These are phyloP conservation scores for Aspergillus bridgeri DNA, from an alignment of 495 filamentous ascomycete genomes.

Conservation along the genomic window DNA sequence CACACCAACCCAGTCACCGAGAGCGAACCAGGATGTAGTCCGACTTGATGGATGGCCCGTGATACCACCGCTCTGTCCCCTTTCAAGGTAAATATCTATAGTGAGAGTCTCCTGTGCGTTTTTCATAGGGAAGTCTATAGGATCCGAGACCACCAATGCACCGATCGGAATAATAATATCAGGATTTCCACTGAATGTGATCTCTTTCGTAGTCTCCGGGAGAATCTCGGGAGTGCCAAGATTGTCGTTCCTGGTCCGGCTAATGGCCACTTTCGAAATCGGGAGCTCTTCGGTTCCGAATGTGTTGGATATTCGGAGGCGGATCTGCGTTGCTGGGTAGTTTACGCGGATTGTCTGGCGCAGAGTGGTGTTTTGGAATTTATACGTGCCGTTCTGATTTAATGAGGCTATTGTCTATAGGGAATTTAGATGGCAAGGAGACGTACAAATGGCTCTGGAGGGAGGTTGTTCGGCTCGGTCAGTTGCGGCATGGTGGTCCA, in stretches of 20 bases:
- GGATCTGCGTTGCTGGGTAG: slow-evolving; percentile 49
- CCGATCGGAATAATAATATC: slow-evolving; percentile 55
- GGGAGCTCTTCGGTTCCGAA: slow-evolving; percentile 60
- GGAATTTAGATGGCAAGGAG: too few relatives aligned
- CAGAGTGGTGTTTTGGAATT: slow-evolving; percentile 56
- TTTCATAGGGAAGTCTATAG: slow-evolving; percentile 51
- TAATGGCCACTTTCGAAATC: slow-evolving; percentile 58
- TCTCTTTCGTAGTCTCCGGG: slow-evolving; percentile 38
- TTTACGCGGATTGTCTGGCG: slow-evolving; percentile 64
- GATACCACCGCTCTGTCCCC: slow-evolving; percentile 56
- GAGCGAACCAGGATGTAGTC: slow-evolving; percentile 56
- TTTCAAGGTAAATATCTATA: slow-evolving; percentile 55
- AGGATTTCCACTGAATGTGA: slow-evolving; percentile 55
- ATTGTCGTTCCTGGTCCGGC: slow-evolving; percentile 45
- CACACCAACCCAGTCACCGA: slow-evolving; percentile 52
- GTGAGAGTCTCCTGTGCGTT: slow-evolving; percentile 46
- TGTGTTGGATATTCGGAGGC: slow-evolving; percentile 64
- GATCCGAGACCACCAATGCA: slow-evolving; percentile 60
- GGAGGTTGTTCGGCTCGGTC: slow-evolving; percentile 60
- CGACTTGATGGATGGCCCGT: slow-evolving; percentile 67
- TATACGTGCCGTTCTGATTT: slow-evolving; percentile 11
- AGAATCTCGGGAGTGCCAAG: slow-evolving; percentile 55
- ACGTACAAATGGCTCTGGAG: slow-evolving; percentile 57
- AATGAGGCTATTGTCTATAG: too few relatives aligned
- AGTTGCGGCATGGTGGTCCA: slow-evolving; percentile 68